These are phyloP conservation scores for Ascoidea asiatica DNA, from an alignment of 805 yeast genomes.

Conservation along the genomic window DNA sequence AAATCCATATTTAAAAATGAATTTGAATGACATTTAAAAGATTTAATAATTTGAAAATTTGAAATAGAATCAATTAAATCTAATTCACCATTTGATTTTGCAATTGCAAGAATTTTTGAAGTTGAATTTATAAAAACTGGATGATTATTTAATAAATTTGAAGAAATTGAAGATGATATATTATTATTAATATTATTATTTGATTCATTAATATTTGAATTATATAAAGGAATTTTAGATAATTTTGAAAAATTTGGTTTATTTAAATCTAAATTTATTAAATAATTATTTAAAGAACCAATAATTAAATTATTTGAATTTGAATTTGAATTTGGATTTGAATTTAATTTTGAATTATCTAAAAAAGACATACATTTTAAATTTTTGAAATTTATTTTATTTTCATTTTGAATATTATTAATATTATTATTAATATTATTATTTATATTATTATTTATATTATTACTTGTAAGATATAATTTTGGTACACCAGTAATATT, in stretches of 20 bases:
- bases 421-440: constrained; percentile 16
- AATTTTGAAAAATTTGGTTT: constrained; percentile 4
- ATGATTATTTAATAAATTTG: constrained; percentile 28
- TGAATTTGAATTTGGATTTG: neutral
- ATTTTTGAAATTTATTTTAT: too few species aligned
- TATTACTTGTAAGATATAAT: constrained; percentile 14
- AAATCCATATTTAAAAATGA: constrained; percentile 52
- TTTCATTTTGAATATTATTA: constrained; percentile 1
- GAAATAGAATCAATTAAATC: constrained; percentile 51
- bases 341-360: neutral
- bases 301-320: constrained; percentile 4
- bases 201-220: constrained; percentile 1
- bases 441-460: constrained; percentile 17
- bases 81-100: constrained; percentile 42
- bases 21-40: constrained; percentile 48
- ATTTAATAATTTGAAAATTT: constrained; percentile 28
- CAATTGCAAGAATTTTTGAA: constrained; percentile 42
- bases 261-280: neutral
- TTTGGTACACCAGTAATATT: constrained; percentile 15
- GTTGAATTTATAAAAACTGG: constrained; percentile 35
- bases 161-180: constrained; percentile 17
- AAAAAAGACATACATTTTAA: too few species aligned
- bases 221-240: neutral
- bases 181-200: constrained; percentile 3
- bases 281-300: constrained; percentile 1